These are phyloP conservation scores for Chrysopogon serrulatus DNA, from an alignment of 176 grass and related monocot genomes.

Conservation along the genomic window DNA sequence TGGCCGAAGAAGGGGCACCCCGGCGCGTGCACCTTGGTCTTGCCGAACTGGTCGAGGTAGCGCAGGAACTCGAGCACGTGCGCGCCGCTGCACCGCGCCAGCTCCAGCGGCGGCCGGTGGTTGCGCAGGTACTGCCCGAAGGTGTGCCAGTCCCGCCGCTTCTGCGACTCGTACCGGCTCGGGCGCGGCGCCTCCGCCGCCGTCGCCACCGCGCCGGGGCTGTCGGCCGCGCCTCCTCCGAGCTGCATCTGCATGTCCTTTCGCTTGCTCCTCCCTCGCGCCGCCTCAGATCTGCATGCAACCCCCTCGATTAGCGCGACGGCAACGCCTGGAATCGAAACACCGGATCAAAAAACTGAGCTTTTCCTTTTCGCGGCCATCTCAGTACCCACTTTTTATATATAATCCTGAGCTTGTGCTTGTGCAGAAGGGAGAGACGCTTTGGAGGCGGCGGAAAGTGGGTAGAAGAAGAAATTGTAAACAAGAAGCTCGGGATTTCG, in stretches of 20 bases:
- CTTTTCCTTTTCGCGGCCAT: neutral
- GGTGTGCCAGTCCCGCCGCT: slow-evolving; percentile 84
- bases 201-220: slow-evolving; percentile 12
- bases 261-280: neutral
- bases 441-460: neutral
- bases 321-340: neutral
- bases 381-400: too few relatives aligned
- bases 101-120: slow-evolving; percentile 75
- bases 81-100: slow-evolving; percentile 71
- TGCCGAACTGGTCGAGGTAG: slow-evolving; percentile 84
- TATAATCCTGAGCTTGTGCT: too few relatives aligned
- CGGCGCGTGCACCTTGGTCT: slow-evolving; percentile 64
- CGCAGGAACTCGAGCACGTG: slow-evolving; percentile 81
- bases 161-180: slow-evolving; percentile 86
- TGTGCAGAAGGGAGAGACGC: neutral
- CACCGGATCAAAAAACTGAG: neutral
- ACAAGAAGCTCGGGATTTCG: neutral
- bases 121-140: slow-evolving; percentile 84
- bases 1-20: slow-evolving; percentile 78
- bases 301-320: neutral
- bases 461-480: neutral
- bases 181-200: slow-evolving; percentile 15
- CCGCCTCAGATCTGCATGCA: slow-evolving; percentile 46
- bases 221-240: slow-evolving; percentile 23
- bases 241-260: slow-evolving; percentile 13